Evolutionary conservation across 192 early-diverging fungal genomes (phyloP).

Genomic region (Entomortierella chlamydospora): DNA sequence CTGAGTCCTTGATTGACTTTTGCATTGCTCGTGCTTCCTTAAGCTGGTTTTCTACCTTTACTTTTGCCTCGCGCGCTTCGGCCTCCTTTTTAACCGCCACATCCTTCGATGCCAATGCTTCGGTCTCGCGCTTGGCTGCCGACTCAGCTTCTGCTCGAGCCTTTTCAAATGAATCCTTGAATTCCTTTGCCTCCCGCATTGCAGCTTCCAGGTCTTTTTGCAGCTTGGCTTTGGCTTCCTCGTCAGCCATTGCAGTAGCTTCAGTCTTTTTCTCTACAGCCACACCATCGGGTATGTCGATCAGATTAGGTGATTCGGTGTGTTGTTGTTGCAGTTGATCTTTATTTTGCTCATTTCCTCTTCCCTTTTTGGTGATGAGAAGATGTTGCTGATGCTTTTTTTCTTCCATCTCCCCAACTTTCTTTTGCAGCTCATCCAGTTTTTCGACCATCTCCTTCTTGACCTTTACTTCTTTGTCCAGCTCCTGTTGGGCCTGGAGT

Average conservation of each 20-base stretch:
- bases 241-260: neutral
- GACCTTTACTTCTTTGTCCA: slow-evolving; percentile 50
- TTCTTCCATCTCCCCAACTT: slow-evolving; percentile 46
- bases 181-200: slow-evolving; percentile 16
- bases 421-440: slow-evolving; percentile 43
- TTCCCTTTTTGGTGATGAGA: neutral
- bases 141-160: slow-evolving; percentile 13
- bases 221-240: neutral
- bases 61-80: slow-evolving; percentile 17
- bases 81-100: slow-evolving; percentile 19
- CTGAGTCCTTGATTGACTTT: slow-evolving; percentile 8
- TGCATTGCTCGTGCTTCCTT: slow-evolving; percentile 7
- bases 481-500: slow-evolving; percentile 37
- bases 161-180: slow-evolving; percentile 17
- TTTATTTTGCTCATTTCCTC: neutral
- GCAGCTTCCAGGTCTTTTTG: slow-evolving; percentile 13
- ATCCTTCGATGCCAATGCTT: slow-evolving; percentile 18
- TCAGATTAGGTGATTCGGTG: neutral
- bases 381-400: slow-evolving; percentile 23
- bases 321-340: neutral
- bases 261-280: neutral
- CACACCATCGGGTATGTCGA: neutral
- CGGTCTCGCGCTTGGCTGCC: slow-evolving; percentile 15
- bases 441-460: slow-evolving; percentile 55
- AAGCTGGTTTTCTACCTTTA: slow-evolving; percentile 12